Evolutionary conservation across 225 moss, liverwort and hornwort species (phyloP), one percentile per base, ranked within the genome.

Genomic region (Climacium dendroides): DNA sequence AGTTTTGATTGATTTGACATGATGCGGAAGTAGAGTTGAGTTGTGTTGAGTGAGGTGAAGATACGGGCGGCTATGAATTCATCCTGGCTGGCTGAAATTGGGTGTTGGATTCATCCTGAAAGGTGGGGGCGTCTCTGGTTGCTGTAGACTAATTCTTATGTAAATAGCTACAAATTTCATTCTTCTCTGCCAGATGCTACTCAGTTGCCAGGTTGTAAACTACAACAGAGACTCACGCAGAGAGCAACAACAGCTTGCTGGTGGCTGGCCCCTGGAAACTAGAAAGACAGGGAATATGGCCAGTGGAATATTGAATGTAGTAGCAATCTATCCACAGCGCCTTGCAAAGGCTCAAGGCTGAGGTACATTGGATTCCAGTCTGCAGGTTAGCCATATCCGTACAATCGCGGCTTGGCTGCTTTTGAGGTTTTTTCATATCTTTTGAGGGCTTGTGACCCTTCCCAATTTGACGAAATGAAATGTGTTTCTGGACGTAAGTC

Each of bases 131-230:
- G 89, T 95, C 91, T 92, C 92, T 92, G 94, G 94, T 96, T 93
- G 91, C 89, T 97, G 96, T 97, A 96, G 97, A 95, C 95, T 96
- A 95, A 95, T 95, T 95, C 94, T 96, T 94, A 94, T 97, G 97
- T 97, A 97, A 50, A 97, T 97, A 97, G 95, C 94, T 96, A 94
- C 95, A 91, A 94, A 96, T 96, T 84, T 97, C 87, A 96, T 96
- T 95, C 73, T 91, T 93, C 92, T 93, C 91, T 95, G 92, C 93
- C 95, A 95, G 90, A 89, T 93, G 95, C 94, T 93, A 91, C 92
- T 90, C 88, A 78, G 92, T 91, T 91, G 91, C 92, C 95, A 94
- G 92, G 92, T 93, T 96, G 92, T 95, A 95, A 92, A 93, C 91
- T 96, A 95, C 82, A 92, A 94, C 83, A 90, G 86, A 92, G 88